Evolutionary conservation across 768 basidiomycete species (phyloP), one percentile per base, ranked within the genome.

Genomic region (Exsudoporus frostii): DNA sequence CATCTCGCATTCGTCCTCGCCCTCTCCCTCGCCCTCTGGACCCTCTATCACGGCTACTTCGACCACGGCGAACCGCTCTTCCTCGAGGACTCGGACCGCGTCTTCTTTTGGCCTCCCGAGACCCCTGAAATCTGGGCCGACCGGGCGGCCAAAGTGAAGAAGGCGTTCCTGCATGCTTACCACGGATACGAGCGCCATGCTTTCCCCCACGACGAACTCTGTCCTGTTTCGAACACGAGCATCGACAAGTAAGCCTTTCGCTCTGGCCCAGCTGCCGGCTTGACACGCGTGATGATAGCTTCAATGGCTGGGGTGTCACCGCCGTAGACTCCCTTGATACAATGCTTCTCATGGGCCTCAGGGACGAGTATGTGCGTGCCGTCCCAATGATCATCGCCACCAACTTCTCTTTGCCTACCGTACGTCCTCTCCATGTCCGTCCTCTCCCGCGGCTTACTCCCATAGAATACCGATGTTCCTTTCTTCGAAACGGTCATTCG

Each of bases 401-500:
- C 33, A 76, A 79, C 33, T 88, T 90, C 51, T 68, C 71, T 14
- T 64, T 79, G 13, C 64, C 76, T 7, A 47, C 71, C 40, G 83
- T 82, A 63, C 40, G 72, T 45, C 24, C 46, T 37, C 24, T 44
- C 6, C 45, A 13, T 39, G 33, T 38, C 19, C 5, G 30, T 19
- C 3, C 7, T 24, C 10, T 17, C 8, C 5, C 32, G 14, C 27
- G 2, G 13, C 58, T 57, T 30, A 42, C 25, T 41, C 36, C 15
- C 38, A 70, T 45, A 51, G 59, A 68, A 59, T 69, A 67, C 57
- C 73, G 66, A 48, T 1, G 68, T 69, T 0, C 84, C 85, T 1
- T 88, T 85, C 66, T 91, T 90, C 55, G 90, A 95, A 73, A 95
- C 92, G 0, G 82, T 88, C 38, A 97, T 97, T 55, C 83, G 94